Evolutionary conservation across 768 basidiomycete genomes (phyloP), one percentile per base, ranked within the genome.

Genomic region (Chiua virens): DNA sequence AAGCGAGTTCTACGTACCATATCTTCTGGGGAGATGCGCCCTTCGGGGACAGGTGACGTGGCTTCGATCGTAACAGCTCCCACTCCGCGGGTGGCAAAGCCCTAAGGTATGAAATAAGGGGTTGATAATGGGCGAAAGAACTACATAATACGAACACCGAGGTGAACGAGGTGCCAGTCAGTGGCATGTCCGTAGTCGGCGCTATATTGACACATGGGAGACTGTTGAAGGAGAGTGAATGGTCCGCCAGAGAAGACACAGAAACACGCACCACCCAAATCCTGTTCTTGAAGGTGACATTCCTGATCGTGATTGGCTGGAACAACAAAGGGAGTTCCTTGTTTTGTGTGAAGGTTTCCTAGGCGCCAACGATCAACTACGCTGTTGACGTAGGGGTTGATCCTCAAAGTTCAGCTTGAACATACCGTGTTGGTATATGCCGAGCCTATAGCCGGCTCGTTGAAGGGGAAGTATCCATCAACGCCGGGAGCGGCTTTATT

Each of bases 191-290:
- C 90, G 45, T 84, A 71, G 40, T 87, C 79, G 9, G 83, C 75
- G 50, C 84, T 86, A 70, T 92, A 93, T 67, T 86, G 84, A 65
- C 90, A 92, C 89, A 92, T 91, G 3, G 87, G 87, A 11, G 87
- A 72, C 84, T 30, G 30, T 30, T 85, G 54, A 9, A 42, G 39
- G 17, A 25, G 46, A 6, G 13, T 45, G 37, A 46, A 22, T 23
- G 40, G 15, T 39, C 18, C 13, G 14, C 21, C 25, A 15, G 23
- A 37, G 41, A 42, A 42, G 17, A 45, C 18, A 41, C 3, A 27
- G 27, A 23, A 10, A 44, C 11, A 36, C 49, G 17, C 46, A 83
- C 85, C 46, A 83, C 85, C 57, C 80, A 88, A 36, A 87, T 80
- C 47, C 89, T 73, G 66, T 92, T 91, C 66, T 87, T 86, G 75